Evolutionary conservation across 495 filamentous ascomycete genomes (phyloP).

Genomic region (Lasiosphaeria miniovina): DNA sequence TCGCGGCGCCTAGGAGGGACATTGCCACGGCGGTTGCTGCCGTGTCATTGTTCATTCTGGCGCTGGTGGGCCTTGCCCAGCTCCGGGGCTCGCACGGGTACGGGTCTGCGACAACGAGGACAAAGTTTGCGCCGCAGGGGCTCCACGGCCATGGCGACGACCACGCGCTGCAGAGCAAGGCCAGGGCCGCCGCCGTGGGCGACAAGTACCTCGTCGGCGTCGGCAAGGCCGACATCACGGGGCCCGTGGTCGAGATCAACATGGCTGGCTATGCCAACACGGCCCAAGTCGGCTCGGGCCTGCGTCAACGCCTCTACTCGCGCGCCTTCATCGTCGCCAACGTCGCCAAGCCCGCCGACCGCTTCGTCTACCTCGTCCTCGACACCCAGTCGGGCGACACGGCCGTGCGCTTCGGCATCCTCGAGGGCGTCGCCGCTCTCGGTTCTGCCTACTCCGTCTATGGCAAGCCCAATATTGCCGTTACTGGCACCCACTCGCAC

Average conservation of each 20-base stretch:
- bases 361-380: slow-evolving; percentile 83
- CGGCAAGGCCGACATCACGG: slow-evolving; percentile 93
- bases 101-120: background rate
- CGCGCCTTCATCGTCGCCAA: slow-evolving; percentile 88
- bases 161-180: slow-evolving; percentile 11
- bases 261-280: slow-evolving; percentile 72
- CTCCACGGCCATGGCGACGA: slow-evolving; percentile 3
- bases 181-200: slow-evolving; percentile 33
- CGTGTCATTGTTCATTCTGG: slow-evolving; percentile 24
- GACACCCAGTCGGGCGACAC: slow-evolving; percentile 87
- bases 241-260: slow-evolving; percentile 58
- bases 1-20: slow-evolving; percentile 1
- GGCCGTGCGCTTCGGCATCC: slow-evolving; percentile 77
- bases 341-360: slow-evolving; percentile 60
- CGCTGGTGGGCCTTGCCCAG: slow-evolving; percentile 19
- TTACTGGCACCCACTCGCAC: slow-evolving; percentile 91
- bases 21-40: slow-evolving; percentile 15
- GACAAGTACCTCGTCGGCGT: slow-evolving; percentile 76
- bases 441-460: slow-evolving; percentile 56
- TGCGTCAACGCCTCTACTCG: slow-evolving; percentile 83
- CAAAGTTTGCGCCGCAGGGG: background rate
- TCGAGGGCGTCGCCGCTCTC: slow-evolving; percentile 65
- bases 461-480: slow-evolving; percentile 73
- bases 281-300: slow-evolving; percentile 73
- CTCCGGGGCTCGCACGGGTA: background rate